Conservation (phyloP, 2,329 filamentous ascomycete species). For the Diaporthe capsici region DNA sequence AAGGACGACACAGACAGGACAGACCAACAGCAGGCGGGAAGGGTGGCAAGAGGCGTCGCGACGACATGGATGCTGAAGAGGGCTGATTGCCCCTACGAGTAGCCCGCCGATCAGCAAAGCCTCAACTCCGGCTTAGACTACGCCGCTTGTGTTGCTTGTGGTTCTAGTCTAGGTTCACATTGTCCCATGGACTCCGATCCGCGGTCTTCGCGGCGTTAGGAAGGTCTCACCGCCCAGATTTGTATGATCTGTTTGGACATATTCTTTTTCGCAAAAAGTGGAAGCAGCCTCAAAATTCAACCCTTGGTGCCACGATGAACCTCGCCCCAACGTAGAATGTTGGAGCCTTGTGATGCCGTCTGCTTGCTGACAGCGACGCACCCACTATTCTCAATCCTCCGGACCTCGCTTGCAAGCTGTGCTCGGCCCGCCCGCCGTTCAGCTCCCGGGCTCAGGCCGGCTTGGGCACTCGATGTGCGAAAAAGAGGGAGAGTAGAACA, state of each 20-base stretch:
- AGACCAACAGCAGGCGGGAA: constrained; percentile 52
- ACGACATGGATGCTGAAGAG: constrained; percentile 84
- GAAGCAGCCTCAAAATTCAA: constrained; percentile 6
- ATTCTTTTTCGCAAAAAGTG: not conserved
- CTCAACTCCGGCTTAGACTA: no score
- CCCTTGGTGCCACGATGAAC: not conserved
- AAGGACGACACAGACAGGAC: constrained; percentile 61
- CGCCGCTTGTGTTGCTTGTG: not conserved
- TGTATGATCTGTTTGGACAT: not conserved
- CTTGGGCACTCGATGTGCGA: not conserved
- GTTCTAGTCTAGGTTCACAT: not conserved
- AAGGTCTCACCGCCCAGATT: not conserved
- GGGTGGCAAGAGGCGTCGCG: constrained; percentile 58
- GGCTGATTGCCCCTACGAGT: constrained; percentile 57
- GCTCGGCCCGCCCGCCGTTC: constrained; percentile 1
- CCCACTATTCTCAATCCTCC: constrained; percentile 4
- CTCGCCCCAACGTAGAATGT: not conserved
- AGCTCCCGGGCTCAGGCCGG: not conserved
- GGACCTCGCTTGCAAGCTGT: not conserved
- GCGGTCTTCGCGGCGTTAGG: no score
- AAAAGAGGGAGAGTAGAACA: not conserved
- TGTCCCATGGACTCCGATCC: not conserved
- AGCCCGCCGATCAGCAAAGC: not conserved
- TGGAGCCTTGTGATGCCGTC: not conserved
- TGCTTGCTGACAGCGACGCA: not conserved